Conservation (phyloP, 2,329 filamentous ascomycete species). For the Aspergillus cejpii region DNA sequence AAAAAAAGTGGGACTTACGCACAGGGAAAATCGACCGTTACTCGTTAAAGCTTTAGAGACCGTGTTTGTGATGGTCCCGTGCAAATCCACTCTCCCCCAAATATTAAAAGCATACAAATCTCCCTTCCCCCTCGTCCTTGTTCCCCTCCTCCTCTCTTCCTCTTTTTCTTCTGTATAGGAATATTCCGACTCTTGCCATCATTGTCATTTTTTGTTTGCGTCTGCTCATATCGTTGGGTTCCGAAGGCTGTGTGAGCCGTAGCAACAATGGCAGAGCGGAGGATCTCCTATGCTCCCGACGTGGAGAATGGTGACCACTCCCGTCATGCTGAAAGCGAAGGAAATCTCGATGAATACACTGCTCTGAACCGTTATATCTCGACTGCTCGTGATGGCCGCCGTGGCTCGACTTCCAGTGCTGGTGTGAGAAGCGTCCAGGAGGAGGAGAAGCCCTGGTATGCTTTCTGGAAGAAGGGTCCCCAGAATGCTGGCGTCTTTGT, state of each 20-base stretch:
- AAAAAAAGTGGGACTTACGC: constrained; percentile 23
- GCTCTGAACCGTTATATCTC: constrained; percentile 62
- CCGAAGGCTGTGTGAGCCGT: constrained; percentile 35
- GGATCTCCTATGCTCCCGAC: constrained; percentile 41
- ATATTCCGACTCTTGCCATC: constrained; percentile 36
- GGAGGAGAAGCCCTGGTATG: constrained; percentile 53
- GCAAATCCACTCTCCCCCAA: constrained; percentile 25
- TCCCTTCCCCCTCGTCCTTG: constrained; percentile 20
- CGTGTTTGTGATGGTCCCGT: constrained; percentile 25
- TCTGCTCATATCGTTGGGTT: constrained; percentile 35
- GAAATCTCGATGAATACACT: constrained; percentile 54
- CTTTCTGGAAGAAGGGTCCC: constrained; percentile 45
- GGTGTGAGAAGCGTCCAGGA: constrained; percentile 39
- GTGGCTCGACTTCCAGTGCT: constrained; percentile 42
- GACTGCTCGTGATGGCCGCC: constrained; percentile 55
- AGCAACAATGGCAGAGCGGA: constrained; percentile 42
- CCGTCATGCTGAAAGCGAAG: constrained; percentile 28
- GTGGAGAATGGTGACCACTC: constrained; percentile 39
- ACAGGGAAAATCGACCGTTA: constrained; percentile 27
- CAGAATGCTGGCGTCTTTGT: constrained; percentile 33
- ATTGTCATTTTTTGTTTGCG: constrained; percentile 28
- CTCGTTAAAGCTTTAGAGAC: constrained; percentile 25
- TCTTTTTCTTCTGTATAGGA: constrained; percentile 29
- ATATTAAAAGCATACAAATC: constrained; percentile 36
- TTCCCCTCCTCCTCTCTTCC: constrained; percentile 15